A percentile compares a stretch with the other conserved stretches of the same genome.
phyloP scores from a whole-genome alignment of 2,329 filamentous ascomycete species.

The Podosphaera fusca region DNA sequence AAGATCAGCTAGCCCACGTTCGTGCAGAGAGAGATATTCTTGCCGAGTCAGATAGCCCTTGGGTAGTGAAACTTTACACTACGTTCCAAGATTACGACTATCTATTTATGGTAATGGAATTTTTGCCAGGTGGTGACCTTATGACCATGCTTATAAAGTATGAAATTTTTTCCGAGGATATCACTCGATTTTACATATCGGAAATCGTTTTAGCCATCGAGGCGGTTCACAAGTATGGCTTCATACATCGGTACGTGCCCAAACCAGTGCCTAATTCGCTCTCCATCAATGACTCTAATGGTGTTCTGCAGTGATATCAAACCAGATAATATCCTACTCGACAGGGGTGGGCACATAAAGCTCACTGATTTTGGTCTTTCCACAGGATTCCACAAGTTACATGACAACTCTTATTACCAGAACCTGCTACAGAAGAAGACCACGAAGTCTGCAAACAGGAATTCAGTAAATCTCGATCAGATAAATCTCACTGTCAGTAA shows the following conservation, averaged over 20 bases:
- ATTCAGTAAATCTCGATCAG: slow-evolving; percentile 88
- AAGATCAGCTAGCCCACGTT: slow-evolving; percentile 92
- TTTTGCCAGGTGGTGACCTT: slow-evolving; percentile 86
- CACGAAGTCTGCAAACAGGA: slow-evolving; percentile 53
- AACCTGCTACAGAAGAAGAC: slow-evolving; percentile 69
- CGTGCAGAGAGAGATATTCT: slow-evolving; percentile 93
- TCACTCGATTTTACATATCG: slow-evolving; percentile 97
- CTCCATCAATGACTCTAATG: slow-evolving; percentile 2
- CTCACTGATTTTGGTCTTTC: slow-evolving; percentile 94
- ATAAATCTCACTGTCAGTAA: slow-evolving; percentile 97
- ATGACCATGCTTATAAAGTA: slow-evolving; percentile 99
- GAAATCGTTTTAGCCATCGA: slow-evolving; percentile 97
- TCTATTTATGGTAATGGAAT: slow-evolving; percentile 98
- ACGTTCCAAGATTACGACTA: slow-evolving; percentile 95
- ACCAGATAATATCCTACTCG: slow-evolving; percentile 91
- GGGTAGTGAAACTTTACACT: slow-evolving; percentile 95
- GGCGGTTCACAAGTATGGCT: slow-evolving; percentile 90
- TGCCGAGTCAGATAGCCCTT: slow-evolving; percentile 96
- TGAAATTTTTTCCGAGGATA: slow-evolving; percentile 96
- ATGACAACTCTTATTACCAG: slow-evolving; percentile 97
- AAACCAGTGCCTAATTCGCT: not conserved
- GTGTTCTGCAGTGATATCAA: slow-evolving; percentile 66
- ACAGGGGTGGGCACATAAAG: slow-evolving; percentile 91
- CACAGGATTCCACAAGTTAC: slow-evolving; percentile 91
- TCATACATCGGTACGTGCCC: slow-evolving; percentile 70